Percentiles rank a stretch among this genome's conserved stretches.
Conservation (phyloP, 768 basidiomycete genomes). For the Chiua virens region DNA sequence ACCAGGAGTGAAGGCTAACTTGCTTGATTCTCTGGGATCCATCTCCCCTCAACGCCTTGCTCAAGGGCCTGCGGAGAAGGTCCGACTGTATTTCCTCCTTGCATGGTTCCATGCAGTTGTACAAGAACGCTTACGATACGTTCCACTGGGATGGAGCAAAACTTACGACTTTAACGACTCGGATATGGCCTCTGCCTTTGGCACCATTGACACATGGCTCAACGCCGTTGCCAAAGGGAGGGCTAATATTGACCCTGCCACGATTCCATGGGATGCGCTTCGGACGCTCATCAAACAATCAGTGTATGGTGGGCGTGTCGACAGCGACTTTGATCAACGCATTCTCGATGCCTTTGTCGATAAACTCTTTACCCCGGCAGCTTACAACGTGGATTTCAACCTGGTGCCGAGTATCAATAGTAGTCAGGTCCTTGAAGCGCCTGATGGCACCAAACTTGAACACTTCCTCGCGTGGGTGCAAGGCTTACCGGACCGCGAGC, state of each 20-base stretch:
- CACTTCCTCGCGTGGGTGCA: constrained; percentile 92
- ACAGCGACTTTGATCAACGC: constrained; percentile 93
- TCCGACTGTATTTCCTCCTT: constrained; percentile 90
- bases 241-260: constrained; percentile 87
- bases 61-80: constrained; percentile 90
- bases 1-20: constrained; percentile 94
- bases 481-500: constrained; percentile 86
- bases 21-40: constrained; percentile 82
- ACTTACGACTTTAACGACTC: constrained; percentile 99
- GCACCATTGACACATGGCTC: constrained; percentile 92
- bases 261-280: constrained; percentile 95
- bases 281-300: constrained; percentile 92
- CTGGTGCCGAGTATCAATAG: constrained; percentile 69
- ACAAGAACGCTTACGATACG: constrained; percentile 94
- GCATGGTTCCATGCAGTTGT: constrained; percentile 99
- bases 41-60: constrained; percentile 71
- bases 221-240: constrained; percentile 77
- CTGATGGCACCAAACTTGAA: constrained; percentile 91
- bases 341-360: constrained; percentile 94
- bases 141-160: constrained; percentile 96
- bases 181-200: constrained; percentile 90
- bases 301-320: constrained; percentile 91
- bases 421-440: constrained; percentile 61
- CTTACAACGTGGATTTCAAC: constrained; percentile 93
- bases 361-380: constrained; percentile 77